Base-by-base conservation (phyloP, 164 flowering plant species). In the Vitis rotundifolia region DNA sequence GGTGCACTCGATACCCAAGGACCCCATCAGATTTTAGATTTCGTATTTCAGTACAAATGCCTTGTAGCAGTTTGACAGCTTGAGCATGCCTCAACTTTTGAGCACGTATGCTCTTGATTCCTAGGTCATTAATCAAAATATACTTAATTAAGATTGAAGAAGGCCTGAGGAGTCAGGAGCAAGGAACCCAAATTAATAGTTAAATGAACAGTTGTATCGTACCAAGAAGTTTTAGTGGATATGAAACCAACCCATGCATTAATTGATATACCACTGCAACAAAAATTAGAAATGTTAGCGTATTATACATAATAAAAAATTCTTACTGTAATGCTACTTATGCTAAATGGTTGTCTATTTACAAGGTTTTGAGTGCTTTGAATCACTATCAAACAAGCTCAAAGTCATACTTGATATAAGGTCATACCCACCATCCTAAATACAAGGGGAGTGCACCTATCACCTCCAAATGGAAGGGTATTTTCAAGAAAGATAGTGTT, bases 21-120 rank as follows among this genome's bases (percentile, higher is more conserved):
- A 29, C 37, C 37, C 4, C 4, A 4, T 29, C 37, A 29, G 37
- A 4, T 4, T 4, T 2, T 4, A 4, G 2, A 29, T 2, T 64
- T 16, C 31, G 52, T 10, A 72, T 59, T 55, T 26, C 66, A 19
- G 49, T 1, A 14, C 57, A n/a, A 10, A 69, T 58, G 44, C 28
- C 16, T 1, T 47, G 14, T 16, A 72, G 59, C 12, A 76, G 14
- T 13, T 68, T 55, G 37, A 53, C 37, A 9, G 73, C 67, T 72
- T 72, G 73, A 11, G 22, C 14, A 50, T 76, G 79, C 9, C 19
- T 19, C 59, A 72, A 50, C 67, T 71, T 76, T 16, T 49, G 9
- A 2, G 68, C 48, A 50, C 64, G 64, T 51, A 76, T 52, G 8
- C 18, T 3, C 18, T 12, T 76, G 44, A 76, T 52, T 11, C 67